Evolutionary conservation across 2,329 filamentous ascomycete species (phyloP).

Genomic region (Xylariaceae sp.): DNA sequence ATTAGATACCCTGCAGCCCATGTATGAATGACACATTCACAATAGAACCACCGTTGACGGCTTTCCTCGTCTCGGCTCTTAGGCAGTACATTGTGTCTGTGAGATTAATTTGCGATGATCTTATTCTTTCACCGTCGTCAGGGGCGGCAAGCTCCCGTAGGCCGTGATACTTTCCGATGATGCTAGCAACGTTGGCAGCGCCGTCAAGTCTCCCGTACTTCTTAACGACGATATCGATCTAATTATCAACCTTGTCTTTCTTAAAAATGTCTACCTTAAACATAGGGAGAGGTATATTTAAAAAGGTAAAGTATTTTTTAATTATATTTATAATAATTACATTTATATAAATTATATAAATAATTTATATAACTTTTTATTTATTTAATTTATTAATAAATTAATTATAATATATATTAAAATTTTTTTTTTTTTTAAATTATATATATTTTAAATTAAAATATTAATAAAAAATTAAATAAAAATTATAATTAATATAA

Average conservation of each 20-base stretch:
- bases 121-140: constrained; percentile 51
- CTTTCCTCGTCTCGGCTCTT: constrained; percentile 47
- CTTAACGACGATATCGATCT: constrained; percentile 51
- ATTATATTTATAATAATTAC: constrained; percentile 30
- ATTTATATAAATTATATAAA: constrained; percentile 37
- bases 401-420: no score
- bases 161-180: constrained; percentile 49
- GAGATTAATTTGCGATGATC: constrained; percentile 52
- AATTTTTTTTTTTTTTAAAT: no score
- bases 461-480: no score
- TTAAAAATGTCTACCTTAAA: constrained; percentile 53
- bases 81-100: constrained; percentile 57
- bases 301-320: constrained; percentile 33
- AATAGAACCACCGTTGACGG: constrained; percentile 57
- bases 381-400: no score
- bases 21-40: constrained; percentile 60
- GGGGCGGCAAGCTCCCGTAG: constrained; percentile 45
- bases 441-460: no score
- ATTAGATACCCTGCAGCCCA: constrained; percentile 46
- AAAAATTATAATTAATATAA: no score
- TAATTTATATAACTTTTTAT: no score
- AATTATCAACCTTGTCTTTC: constrained; percentile 51
- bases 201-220: constrained; percentile 56
- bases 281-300: constrained; percentile 34
- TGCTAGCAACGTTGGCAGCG: constrained; percentile 58